These are phyloP conservation scores for Leptosphaerulina australis DNA, from an alignment of 2,329 filamentous ascomycete genomes.

Conservation along the genomic window DNA sequence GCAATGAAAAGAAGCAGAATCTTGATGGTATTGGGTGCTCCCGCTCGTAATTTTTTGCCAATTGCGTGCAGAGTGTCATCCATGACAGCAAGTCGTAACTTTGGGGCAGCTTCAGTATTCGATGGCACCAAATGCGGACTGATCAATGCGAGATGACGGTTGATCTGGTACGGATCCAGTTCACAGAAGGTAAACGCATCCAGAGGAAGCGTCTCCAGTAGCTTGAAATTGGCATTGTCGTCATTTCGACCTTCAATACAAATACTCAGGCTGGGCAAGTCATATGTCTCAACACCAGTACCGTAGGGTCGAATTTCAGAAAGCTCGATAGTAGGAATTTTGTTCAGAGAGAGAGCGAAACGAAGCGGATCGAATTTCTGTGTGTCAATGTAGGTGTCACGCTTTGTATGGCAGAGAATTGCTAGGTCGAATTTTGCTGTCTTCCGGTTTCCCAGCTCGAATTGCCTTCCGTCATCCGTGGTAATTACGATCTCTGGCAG, in stretches of 20 bases:
- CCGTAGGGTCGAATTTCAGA: slow-evolving; percentile 37
- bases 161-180: slow-evolving; percentile 45
- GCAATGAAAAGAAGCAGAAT: slow-evolving; percentile 19
- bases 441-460: slow-evolving; percentile 26
- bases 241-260: slow-evolving; percentile 40
- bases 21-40: slow-evolving; percentile 4
- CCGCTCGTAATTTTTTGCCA: slow-evolving; percentile 19
- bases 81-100: slow-evolving; percentile 6
- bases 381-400: slow-evolving; percentile 16
- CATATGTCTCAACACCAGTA: slow-evolving; percentile 26
- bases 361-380: slow-evolving; percentile 32
- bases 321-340: slow-evolving; percentile 42
- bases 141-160: slow-evolving; percentile 46
- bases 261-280: slow-evolving; percentile 33
- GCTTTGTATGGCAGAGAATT: slow-evolving; percentile 37
- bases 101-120: slow-evolving; percentile 1
- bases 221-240: slow-evolving; percentile 28
- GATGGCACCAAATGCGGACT: slow-evolving; percentile 30
- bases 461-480: slow-evolving; percentile 31
- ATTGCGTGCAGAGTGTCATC: slow-evolving; percentile 11
- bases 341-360: slow-evolving; percentile 28
- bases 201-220: slow-evolving; percentile 42
- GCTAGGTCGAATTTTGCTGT: slow-evolving; percentile 37
- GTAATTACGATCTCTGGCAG: slow-evolving; percentile 9
- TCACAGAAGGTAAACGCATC: slow-evolving; percentile 42